phyloP scores from a whole-genome alignment of 805 yeast genomes.

The Kuraishia hungarica region DNA sequence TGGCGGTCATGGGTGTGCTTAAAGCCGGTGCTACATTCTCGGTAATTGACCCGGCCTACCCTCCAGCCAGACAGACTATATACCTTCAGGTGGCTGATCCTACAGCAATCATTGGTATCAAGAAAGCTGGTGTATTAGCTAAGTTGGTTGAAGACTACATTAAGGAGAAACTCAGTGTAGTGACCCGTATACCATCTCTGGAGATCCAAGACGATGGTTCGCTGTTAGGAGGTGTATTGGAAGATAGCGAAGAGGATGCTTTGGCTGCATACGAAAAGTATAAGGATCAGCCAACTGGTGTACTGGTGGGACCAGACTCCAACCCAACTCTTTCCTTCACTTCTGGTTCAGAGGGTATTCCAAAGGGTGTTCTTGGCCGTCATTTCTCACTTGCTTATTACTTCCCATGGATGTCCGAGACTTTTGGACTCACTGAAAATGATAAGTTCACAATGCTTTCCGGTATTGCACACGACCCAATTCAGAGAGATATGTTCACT shows the following conservation, averaged over 20 bases:
- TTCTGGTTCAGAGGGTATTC: slow-evolving; percentile 96
- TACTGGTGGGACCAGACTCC: slow-evolving; percentile 93
- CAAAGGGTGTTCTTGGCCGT: slow-evolving; percentile 97
- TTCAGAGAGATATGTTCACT: slow-evolving; percentile 98
- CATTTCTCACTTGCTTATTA: slow-evolving; percentile 95
- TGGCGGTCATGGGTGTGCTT: slow-evolving; percentile 95
- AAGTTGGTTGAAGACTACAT: slow-evolving; percentile 74
- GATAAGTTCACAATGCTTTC: slow-evolving; percentile 96
- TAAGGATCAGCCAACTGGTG: slow-evolving; percentile 65
- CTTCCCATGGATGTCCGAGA: slow-evolving; percentile 97
- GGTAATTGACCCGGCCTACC: slow-evolving; percentile 98
- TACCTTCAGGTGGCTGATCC: slow-evolving; percentile 93
- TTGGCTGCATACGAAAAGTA: slow-evolving; percentile 36
- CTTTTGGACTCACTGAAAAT: slow-evolving; percentile 64
- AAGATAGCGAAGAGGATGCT: slow-evolving; percentile 31
- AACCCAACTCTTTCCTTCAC: slow-evolving; percentile 96
- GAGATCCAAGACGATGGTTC: slow-evolving; percentile 72
- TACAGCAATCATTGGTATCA: slow-evolving; percentile 78
- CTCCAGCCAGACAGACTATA: slow-evolving; percentile 94
- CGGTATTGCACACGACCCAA: slow-evolving; percentile 99
- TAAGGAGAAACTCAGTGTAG: slow-evolving; percentile 58
- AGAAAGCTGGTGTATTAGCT: slow-evolving; percentile 82
- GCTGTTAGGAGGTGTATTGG: slow-evolving; percentile 49
- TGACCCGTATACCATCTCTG: slow-evolving; percentile 68
- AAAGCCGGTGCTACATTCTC: slow-evolving; percentile 99